phyloP scores from a whole-genome alignment of 352 stramenopile genomes.

The Plasmopara viticola region DNA sequence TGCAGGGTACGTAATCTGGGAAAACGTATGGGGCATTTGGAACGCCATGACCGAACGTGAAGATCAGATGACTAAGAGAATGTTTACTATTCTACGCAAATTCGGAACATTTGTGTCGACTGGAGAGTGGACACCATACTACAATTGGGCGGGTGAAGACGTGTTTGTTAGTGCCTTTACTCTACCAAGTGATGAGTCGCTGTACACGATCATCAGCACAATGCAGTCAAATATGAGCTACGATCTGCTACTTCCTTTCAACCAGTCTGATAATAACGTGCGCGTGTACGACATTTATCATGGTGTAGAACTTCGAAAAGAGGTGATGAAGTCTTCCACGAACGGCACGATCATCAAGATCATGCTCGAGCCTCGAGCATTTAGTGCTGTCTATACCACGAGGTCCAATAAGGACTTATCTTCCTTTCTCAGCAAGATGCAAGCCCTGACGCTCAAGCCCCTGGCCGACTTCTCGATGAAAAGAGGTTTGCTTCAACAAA shows the following conservation, averaged over 20 bases:
- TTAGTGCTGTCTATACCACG: slow-evolving; percentile 45
- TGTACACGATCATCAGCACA: slow-evolving; percentile 66
- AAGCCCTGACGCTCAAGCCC: slow-evolving; percentile 37
- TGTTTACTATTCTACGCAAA: slow-evolving; percentile 55
- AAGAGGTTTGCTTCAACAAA: slow-evolving; percentile 33
- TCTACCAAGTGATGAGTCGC: slow-evolving; percentile 19
- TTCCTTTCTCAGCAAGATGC: slow-evolving; percentile 45
- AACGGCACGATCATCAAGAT: slow-evolving; percentile 21
- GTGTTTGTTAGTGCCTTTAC: slow-evolving; percentile 50
- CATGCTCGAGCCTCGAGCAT: slow-evolving; percentile 47
- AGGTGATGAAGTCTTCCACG: slow-evolving; percentile 6
- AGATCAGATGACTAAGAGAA: slow-evolving; percentile 49
- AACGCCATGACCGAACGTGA: slow-evolving; percentile 74
- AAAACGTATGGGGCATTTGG: slow-evolving; percentile 88
- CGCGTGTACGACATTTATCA: slow-evolving; percentile 62
- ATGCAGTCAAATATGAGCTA: slow-evolving; percentile 23
- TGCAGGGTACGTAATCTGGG: slow-evolving; percentile 81
- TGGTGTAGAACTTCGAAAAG: slow-evolving; percentile 32
- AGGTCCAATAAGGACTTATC: slow-evolving; percentile 21
- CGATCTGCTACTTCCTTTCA: slow-evolving; percentile 26
- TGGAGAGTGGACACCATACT: slow-evolving; percentile 52
- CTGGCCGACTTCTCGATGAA: slow-evolving; percentile 41
- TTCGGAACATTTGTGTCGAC: slow-evolving; percentile 47
- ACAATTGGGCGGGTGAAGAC: slow-evolving; percentile 21
- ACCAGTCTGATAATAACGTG: slow-evolving; percentile 14